These are phyloP conservation scores for Skeletonema potamos DNA, from an alignment of 108 stramenopile genomes.

Conservation along the genomic window DNA sequence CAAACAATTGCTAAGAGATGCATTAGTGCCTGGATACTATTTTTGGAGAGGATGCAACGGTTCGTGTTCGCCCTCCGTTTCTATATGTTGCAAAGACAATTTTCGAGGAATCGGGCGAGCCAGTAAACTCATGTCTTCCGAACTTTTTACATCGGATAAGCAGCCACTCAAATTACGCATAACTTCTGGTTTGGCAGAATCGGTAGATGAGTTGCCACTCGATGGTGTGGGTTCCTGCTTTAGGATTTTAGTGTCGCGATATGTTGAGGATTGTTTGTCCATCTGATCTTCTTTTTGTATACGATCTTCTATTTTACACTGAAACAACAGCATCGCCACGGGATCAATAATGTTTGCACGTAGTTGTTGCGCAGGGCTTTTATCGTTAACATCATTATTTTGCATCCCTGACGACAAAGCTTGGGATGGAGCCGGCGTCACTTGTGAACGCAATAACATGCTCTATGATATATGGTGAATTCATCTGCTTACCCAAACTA, in stretches of 20 bases:
- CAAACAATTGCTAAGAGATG: background rate
- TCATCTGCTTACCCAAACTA: too few relatives aligned
- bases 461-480: too few relatives aligned
- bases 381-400: background rate
- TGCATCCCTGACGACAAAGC: background rate
- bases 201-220: background rate
- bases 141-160: slow-evolving; percentile 30
- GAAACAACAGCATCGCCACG: slow-evolving; percentile 26
- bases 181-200: background rate
- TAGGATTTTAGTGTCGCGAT: background rate
- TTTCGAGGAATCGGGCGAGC: slow-evolving; percentile 33
- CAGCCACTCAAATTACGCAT: slow-evolving; percentile 24
- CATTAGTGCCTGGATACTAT: background rate
- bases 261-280: background rate
- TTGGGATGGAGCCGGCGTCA: background rate
- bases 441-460: background rate
- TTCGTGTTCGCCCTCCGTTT: background rate
- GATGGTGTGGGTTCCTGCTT: too few relatives aligned
- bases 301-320: background rate
- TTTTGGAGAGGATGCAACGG: background rate
- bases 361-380: slow-evolving; percentile 6
- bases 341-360: slow-evolving; percentile 24
- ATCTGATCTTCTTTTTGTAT: background rate
- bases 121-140: slow-evolving; percentile 25
- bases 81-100: background rate